phyloP scores from a whole-genome alignment of 768 basidiomycete species.

The Lactarius hatsudake region DNA sequence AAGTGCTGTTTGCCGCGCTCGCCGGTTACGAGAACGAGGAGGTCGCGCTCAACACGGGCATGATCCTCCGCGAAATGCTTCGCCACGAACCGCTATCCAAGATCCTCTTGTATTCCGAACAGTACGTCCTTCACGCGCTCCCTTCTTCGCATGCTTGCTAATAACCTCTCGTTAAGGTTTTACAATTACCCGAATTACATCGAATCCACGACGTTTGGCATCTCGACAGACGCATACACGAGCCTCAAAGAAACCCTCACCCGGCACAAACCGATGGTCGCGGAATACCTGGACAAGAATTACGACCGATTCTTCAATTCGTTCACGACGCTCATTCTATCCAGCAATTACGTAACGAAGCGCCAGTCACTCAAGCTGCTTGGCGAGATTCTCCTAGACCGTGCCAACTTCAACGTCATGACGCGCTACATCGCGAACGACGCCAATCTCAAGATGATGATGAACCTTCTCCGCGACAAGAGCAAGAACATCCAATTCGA shows the following conservation, averaged over 20 bases:
- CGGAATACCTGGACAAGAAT: conserved; percentile 93
- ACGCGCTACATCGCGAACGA: conserved; percentile 95
- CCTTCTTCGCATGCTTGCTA: neutral
- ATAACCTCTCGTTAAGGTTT: conserved; percentile 54
- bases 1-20: conserved; percentile 78
- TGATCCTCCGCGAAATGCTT: conserved; percentile 97
- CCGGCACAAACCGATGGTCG: conserved; percentile 97
- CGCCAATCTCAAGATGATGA: conserved; percentile 99
- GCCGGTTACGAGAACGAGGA: conserved; percentile 96
- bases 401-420: conserved; percentile 98
- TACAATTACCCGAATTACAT: conserved; percentile 97
- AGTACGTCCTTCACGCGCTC: conserved; percentile 55
- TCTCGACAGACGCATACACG: conserved; percentile 96
- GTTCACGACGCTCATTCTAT: conserved; percentile 89
- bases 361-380: conserved; percentile 97
- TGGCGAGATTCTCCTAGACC: conserved; percentile 95
- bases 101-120: conserved; percentile 87
- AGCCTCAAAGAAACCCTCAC: conserved; percentile 98
- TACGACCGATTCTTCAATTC: conserved; percentile 97
- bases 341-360: conserved; percentile 98
- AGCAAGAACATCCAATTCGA: conserved; percentile 99
- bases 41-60: conserved; percentile 93
- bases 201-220: conserved; percentile 96
- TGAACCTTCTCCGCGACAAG: conserved; percentile 97
- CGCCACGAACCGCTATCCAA: conserved; percentile 88